phyloP scores from a whole-genome alignment of 768 basidiomycete species.

The Suillus paluster region DNA sequence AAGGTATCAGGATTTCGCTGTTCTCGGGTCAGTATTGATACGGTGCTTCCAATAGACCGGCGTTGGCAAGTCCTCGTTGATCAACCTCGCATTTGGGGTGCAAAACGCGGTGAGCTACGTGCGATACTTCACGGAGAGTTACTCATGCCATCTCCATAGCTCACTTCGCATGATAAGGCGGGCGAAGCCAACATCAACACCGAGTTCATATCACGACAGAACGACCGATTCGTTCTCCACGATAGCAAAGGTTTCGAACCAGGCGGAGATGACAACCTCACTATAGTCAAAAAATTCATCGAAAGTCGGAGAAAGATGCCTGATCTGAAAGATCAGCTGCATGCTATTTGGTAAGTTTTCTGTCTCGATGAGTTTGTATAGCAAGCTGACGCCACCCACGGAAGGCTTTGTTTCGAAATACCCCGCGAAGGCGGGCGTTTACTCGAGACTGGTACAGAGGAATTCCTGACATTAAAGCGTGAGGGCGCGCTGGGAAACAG shows the following conservation, averaged over 20 bases:
- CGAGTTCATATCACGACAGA: neutral
- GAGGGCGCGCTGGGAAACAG: conserved; percentile 3
- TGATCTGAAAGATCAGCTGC: neutral
- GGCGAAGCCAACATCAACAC: neutral
- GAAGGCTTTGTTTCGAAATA: conserved; percentile 9
- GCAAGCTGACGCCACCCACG: neutral
- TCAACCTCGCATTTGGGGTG: neutral
- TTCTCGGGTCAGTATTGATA: too few species aligned
- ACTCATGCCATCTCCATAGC: neutral
- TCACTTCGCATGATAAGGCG: neutral
- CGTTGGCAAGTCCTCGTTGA: conserved; percentile 2
- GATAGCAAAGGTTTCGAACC: too few species aligned
- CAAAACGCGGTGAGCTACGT: neutral
- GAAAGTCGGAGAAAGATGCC: neutral
- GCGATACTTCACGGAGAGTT: neutral
- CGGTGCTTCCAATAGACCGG: too few species aligned
- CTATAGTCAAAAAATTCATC: neutral
- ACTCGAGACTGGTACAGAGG: conserved; percentile 4
- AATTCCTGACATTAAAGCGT: neutral
- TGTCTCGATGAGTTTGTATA: neutral
- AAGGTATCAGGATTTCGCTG: too few species aligned
- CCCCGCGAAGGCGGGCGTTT: conserved; percentile 3
- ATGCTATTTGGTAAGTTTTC: neutral
- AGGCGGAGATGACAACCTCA: neutral
- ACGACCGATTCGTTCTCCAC: neutral